These are phyloP conservation scores for Botrytis fabae DNA, from an alignment of 2,329 filamentous ascomycete genomes.

Conservation along the genomic window DNA sequence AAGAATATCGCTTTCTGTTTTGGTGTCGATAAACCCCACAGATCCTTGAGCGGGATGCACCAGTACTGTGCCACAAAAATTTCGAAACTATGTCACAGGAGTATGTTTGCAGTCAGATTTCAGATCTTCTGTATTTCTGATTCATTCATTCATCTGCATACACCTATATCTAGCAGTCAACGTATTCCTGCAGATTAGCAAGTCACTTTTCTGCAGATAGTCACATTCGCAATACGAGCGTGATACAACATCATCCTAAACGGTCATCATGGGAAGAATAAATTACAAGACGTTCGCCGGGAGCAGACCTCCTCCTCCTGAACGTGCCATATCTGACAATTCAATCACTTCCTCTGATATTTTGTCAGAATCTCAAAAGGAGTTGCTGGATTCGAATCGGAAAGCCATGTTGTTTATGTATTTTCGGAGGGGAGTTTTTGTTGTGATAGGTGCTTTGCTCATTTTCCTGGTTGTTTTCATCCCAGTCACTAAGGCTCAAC, in stretches of 20 bases:
- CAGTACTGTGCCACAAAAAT: background rate
- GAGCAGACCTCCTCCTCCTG: background rate
- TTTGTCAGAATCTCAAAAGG: background rate
- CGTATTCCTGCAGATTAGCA: background rate
- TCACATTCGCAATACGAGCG: background rate
- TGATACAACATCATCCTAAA: conserved; percentile 1
- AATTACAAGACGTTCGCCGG: conserved; percentile 11
- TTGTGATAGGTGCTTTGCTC: background rate
- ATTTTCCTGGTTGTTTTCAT: conserved; percentile 5
- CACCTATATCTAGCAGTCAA: background rate
- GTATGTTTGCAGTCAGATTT: too few relatives aligned
- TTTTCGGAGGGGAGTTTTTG: background rate
- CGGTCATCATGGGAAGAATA: background rate
- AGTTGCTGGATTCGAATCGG: background rate
- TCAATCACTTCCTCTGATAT: background rate
- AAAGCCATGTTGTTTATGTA: conserved; percentile 1
- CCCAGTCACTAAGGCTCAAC: conserved; percentile 1
- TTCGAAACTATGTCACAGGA: background rate
- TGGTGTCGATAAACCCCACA: background rate
- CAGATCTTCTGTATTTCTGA: background rate
- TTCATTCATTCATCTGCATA: background rate
- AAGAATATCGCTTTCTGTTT: background rate
- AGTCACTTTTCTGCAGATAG: conserved; percentile 5
- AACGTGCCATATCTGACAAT: background rate
- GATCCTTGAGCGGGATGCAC: background rate